Conservation (phyloP, 83 land plant genomes). For the Larix sibirica region DNA sequence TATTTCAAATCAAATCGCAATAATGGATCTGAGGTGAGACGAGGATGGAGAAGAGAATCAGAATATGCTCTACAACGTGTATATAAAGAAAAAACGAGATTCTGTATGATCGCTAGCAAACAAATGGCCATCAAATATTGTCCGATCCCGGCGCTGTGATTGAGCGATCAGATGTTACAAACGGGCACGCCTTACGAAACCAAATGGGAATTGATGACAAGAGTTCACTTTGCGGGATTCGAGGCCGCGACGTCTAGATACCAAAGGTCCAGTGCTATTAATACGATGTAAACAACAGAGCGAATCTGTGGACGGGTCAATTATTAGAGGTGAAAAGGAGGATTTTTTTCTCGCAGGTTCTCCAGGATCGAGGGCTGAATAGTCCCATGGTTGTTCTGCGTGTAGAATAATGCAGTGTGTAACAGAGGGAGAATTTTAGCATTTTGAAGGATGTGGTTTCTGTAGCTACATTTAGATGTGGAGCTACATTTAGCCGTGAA, state of each 20-base stretch:
- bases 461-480: neutral
- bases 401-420: neutral
- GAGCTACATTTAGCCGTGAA: neutral
- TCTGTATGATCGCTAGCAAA: neutral
- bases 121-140: neutral
- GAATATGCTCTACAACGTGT: neutral
- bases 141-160: neutral
- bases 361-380: neutral
- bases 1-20: no score
- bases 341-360: neutral
- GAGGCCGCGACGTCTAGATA: neutral
- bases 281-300: neutral
- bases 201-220: neutral
- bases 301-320: neutral
- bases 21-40: no score
- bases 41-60: no score
- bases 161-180: neutral
- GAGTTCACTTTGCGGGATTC: neutral
- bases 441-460: neutral
- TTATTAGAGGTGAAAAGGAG: neutral
- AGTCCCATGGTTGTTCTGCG: neutral
- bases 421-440: neutral
- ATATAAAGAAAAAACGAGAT: neutral
- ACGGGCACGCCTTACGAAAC: slow-evolving; percentile 3
- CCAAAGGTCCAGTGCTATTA: neutral